Evolutionary conservation across 257 asterid species (phyloP), one percentile per base, ranked within the genome.

Genomic region (Solanum paucissectum): DNA sequence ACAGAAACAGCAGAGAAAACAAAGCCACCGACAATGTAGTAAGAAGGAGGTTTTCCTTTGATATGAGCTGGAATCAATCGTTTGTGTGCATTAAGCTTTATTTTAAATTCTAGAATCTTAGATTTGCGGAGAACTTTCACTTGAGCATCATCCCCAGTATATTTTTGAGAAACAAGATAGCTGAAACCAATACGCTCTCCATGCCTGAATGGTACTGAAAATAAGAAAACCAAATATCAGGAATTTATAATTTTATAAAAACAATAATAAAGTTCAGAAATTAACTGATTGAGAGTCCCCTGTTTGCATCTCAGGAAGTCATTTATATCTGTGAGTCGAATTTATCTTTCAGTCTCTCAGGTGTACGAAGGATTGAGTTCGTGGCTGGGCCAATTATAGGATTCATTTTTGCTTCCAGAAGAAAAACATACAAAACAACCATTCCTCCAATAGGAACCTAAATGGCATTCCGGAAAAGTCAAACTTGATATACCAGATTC

Each of bases 161-260:
- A 89, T 68, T 89, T 89, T 38, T 89, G 87, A 36, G 89, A 89
- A 58, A 89, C 83, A 23, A 89, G 89, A 76, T 89, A 87, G 75
- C 89, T 87, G 81, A 87, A 89, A 55, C 87, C 90, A 60, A 89
- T 87, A 66, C 91, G 91, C 88, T 87, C 91, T 49, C 89, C 91
- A 29, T 89, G 87, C 83, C 87, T 85, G 83, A 87, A 89, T 1
- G 88, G 89, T 33, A 88, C 90, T 88, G 88, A 21, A 84, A 85
- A 86, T 16, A 62, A 82, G 12, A 71, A 68, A 12, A 46, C 12
- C 10, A 44, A 21, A 72, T 21, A n/a, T 74, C 66, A 81, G 40
- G 40, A 79, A 81, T 81, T 46, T 46, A 81, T 34, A 27, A 81
- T 79, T 46, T 79, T 7, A 3, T 27, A 44, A 81, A 81, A 81